Percentiles rank a stretch among this genome's conserved stretches.
Conservation (phyloP, 257 asterid genomes). For the Scutellaria baicalensis region DNA sequence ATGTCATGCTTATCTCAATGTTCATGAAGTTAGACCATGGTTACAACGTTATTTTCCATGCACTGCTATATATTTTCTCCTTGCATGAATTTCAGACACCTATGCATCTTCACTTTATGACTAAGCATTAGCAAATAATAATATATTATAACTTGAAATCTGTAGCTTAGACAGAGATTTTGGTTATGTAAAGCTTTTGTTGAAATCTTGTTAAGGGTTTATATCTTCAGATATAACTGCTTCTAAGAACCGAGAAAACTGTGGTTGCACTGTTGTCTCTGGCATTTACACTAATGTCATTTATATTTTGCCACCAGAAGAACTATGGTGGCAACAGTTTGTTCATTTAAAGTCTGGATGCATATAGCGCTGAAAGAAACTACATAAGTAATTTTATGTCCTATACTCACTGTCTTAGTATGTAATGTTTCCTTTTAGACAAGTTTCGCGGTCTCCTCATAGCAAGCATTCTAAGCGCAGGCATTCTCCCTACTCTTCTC, state of each 20-base stretch:
- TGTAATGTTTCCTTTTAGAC: constrained; percentile 85
- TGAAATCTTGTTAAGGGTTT: not conserved
- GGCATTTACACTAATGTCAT: not conserved
- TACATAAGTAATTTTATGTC: constrained; percentile 22
- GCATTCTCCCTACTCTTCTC: constrained; percentile 92
- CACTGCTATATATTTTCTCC: not conserved
- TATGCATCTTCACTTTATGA: not conserved
- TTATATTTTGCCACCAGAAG: not conserved
- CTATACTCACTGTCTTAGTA: constrained; percentile 60
- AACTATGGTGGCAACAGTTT: not conserved
- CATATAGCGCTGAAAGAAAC: constrained; percentile 30
- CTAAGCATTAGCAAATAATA: not conserved
- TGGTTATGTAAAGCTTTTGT: constrained; percentile 2
- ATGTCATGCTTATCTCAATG: not conserved
- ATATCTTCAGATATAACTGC: constrained; percentile 4
- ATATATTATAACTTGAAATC: not conserved
- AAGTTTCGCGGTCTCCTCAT: constrained; percentile 96
- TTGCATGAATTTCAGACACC: not conserved
- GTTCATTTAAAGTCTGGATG: constrained; percentile 16
- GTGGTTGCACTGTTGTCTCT: not conserved
- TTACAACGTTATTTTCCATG: not conserved
- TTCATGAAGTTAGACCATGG: not conserved
- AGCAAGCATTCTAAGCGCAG: constrained; percentile 99
- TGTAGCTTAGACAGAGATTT: not conserved
- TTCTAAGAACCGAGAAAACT: constrained; percentile 1